Percentiles rank a stretch among this genome's conserved stretches.
Conservation (phyloP, 129 eudicot genomes). For the Pittosporum tobira region DNA sequence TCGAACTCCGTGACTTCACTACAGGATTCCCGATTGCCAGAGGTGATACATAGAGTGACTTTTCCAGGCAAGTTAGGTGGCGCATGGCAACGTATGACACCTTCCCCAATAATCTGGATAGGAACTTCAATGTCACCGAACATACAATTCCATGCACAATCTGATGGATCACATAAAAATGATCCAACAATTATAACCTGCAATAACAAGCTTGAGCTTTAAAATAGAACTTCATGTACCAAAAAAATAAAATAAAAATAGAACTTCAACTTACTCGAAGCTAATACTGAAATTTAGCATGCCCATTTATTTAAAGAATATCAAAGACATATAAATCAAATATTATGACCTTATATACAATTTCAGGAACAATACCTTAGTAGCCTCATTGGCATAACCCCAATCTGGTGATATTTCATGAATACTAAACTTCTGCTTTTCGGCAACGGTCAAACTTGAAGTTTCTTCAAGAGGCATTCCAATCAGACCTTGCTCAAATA, state of each 20-base stretch:
- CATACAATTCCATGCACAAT: conserved; percentile 64
- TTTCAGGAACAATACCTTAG: conserved; percentile 48
- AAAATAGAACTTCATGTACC: not conserved
- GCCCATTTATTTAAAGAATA: too few species aligned
- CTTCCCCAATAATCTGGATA: conserved; percentile 66
- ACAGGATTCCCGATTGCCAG: conserved; percentile 75
- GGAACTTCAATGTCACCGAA: conserved; percentile 95
- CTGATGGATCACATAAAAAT: conserved; percentile 54
- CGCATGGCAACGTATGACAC: conserved; percentile 71
- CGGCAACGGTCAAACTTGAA: conserved; percentile 42
- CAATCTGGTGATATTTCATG: conserved; percentile 84
- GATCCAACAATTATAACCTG: conserved; percentile 82
- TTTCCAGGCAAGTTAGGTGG: conserved; percentile 73
- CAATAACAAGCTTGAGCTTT: conserved; percentile 18
- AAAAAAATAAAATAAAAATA: too few species aligned
- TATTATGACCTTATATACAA: not conserved
- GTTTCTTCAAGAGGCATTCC: conserved; percentile 48
- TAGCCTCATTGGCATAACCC: conserved; percentile 72
- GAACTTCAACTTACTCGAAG: too few species aligned
- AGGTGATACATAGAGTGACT: conserved; percentile 61
- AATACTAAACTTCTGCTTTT: conserved; percentile 63
- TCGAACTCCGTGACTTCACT: conserved; percentile 92
- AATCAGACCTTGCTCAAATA: conserved; percentile 43
- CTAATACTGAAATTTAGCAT: too few species aligned
- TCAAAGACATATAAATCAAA: not conserved